Evolutionary conservation across 2,329 filamentous ascomycete species (phyloP).

Genomic region (Phoma sp.): DNA sequence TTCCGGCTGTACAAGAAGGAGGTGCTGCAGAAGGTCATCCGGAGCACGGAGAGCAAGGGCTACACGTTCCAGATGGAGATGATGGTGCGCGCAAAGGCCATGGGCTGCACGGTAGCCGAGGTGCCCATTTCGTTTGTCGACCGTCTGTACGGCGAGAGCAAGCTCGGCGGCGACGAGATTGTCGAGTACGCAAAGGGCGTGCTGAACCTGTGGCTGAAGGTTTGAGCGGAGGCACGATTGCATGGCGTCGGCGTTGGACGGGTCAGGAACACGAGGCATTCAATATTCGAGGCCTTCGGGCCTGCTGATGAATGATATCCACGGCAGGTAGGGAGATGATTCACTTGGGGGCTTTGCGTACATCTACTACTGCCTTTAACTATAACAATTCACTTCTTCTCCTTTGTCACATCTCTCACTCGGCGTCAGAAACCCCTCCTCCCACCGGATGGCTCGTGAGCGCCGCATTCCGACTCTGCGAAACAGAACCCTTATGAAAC

Average conservation of each 20-base stretch:
- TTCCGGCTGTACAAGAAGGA: slow-evolving; percentile 94
- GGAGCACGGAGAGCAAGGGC: slow-evolving; percentile 90
- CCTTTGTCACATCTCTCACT: background rate
- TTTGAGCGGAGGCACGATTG: slow-evolving; percentile 40
- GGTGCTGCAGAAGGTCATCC: slow-evolving; percentile 88
- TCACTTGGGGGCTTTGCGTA: slow-evolving; percentile 2
- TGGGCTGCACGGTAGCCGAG: slow-evolving; percentile 93
- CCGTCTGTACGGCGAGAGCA: slow-evolving; percentile 91
- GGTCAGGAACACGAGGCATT: slow-evolving; percentile 4
- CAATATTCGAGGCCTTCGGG: slow-evolving; percentile 9
- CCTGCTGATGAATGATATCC: slow-evolving; percentile 18
- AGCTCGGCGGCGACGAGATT: slow-evolving; percentile 94
- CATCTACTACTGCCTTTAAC: slow-evolving; percentile 20
- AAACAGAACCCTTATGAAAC: background rate
- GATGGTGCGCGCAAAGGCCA: slow-evolving; percentile 95
- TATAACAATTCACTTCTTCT: slow-evolving; percentile 20
- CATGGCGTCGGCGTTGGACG: slow-evolving; percentile 40
- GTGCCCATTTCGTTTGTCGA: slow-evolving; percentile 95
- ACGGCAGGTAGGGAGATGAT: slow-evolving; percentile 13
- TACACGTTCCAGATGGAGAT: slow-evolving; percentile 99
- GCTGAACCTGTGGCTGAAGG: slow-evolving; percentile 57
- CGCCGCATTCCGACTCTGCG: slow-evolving; percentile 6
- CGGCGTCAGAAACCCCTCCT: slow-evolving; percentile 1
- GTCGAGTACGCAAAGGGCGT: slow-evolving; percentile 86
- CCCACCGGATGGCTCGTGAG: slow-evolving; percentile 13